Percentiles rank a stretch among this genome's conserved stretches.
These are phyloP conservation scores for Lepidium didymum DNA, from an alignment of 345 rosid genomes.

Conservation along the genomic window DNA sequence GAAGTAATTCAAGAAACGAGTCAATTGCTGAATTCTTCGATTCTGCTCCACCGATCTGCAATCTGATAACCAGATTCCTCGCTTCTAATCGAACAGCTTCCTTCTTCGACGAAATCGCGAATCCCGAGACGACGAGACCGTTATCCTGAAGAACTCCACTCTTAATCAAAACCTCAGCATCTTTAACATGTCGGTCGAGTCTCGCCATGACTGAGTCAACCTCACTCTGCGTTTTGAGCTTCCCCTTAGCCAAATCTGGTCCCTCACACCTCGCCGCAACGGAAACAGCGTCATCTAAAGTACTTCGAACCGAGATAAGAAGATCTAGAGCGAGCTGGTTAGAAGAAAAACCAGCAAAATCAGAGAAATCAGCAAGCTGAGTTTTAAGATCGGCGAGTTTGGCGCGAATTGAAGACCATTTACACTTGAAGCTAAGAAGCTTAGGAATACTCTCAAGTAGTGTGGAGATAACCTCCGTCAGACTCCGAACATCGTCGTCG, in stretches of 20 bases:
- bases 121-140: constrained; percentile 17
- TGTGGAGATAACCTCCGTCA: constrained; percentile 32
- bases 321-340: constrained; percentile 56
- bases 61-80: constrained; percentile 56
- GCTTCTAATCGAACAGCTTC: constrained; percentile 64
- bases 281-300: constrained; percentile 47
- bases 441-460: constrained; percentile 40
- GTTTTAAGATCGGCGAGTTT: constrained; percentile 56
- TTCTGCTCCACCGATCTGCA: constrained; percentile 73
- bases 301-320: constrained; percentile 36
- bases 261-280: constrained; percentile 46
- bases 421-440: constrained; percentile 51
- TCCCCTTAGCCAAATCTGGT: constrained; percentile 51
- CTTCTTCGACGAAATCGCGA: constrained; percentile 42
- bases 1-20: constrained; percentile 41
- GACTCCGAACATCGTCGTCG: constrained; percentile 30
- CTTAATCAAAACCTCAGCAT: constrained; percentile 52
- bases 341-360: constrained; percentile 36
- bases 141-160: constrained; percentile 51
- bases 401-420: constrained; percentile 60
- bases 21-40: constrained; percentile 77
- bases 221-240: constrained; percentile 85
- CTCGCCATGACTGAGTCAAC: constrained; percentile 65
- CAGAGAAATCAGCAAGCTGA: constrained; percentile 60
- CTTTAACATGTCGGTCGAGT: constrained; percentile 60